Evolutionary conservation across 805 yeast genomes (phyloP).

Genomic region (Saccharomycopsis sp.): DNA sequence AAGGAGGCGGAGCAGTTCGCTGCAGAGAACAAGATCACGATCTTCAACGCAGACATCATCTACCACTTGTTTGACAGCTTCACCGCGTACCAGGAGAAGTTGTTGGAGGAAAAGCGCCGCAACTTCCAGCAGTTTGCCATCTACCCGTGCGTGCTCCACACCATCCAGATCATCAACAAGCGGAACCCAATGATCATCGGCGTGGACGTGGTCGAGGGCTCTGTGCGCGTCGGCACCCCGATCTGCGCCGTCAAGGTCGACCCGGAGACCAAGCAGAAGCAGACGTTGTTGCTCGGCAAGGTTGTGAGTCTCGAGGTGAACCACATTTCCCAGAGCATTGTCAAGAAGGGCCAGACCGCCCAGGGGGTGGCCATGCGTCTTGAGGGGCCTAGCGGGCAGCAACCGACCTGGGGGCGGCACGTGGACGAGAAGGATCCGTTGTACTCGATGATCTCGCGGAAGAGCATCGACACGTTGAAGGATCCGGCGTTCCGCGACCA

Average conservation of each 20-base stretch:
- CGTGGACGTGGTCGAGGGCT: slow-evolving; percentile 93
- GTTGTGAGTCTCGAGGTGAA: slow-evolving; percentile 93
- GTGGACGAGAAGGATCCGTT: slow-evolving; percentile 87
- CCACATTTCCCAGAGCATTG: slow-evolving; percentile 73
- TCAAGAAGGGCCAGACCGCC: slow-evolving; percentile 89
- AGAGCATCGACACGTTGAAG: slow-evolving; percentile 92
- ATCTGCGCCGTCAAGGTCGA: slow-evolving; percentile 88
- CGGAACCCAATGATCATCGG: slow-evolving; percentile 99
- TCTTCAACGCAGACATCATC: slow-evolving; percentile 93
- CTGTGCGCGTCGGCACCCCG: slow-evolving; percentile 87
- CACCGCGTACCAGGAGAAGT: slow-evolving; percentile 81
- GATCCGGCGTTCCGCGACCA: slow-evolving; percentile 96
- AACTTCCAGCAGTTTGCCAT: slow-evolving; percentile 84
- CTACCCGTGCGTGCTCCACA: slow-evolving; percentile 92
- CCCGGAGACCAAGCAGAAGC: slow-evolving; percentile 72
- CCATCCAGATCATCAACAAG: slow-evolving; percentile 93
- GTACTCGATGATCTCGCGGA: slow-evolving; percentile 86
- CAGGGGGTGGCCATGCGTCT: slow-evolving; percentile 99
- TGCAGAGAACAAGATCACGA: slow-evolving; percentile 80
- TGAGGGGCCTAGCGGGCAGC: slow-evolving; percentile 85
- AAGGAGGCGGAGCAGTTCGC: slow-evolving; percentile 99
- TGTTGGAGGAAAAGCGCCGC: slow-evolving; percentile 84
- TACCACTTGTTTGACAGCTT: slow-evolving; percentile 95
- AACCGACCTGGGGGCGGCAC: slow-evolving; percentile 99
- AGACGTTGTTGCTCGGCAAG: slow-evolving; percentile 69